phyloP scores from a whole-genome alignment of 352 stramenopile species.

The Peronospora farinosa region DNA sequence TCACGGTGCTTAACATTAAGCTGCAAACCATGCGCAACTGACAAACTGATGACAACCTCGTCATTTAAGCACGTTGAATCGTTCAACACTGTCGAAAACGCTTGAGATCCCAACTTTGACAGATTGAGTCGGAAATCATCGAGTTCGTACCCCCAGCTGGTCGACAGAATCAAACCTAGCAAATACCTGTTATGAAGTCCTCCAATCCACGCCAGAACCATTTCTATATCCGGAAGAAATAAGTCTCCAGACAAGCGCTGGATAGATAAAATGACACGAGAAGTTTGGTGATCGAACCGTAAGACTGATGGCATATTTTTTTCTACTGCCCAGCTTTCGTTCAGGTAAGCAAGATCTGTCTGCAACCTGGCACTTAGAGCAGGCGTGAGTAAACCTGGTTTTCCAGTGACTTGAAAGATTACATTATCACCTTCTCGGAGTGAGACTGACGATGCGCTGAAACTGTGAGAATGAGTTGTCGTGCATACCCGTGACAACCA shows the following conservation, averaged over 20 bases:
- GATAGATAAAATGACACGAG: conserved; percentile 23
- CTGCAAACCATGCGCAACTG: conserved; percentile 31
- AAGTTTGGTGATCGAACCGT: conserved; percentile 20
- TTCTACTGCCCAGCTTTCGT: conserved; percentile 6
- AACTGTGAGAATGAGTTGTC: conserved; percentile 21
- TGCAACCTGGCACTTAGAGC: conserved; percentile 41
- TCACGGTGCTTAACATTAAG: conserved; percentile 40
- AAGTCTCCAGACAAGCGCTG: conserved; percentile 32
- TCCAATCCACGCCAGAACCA: conserved; percentile 34
- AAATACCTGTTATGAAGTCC: conserved; percentile 42
- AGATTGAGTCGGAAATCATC: conserved; percentile 56
- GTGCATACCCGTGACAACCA: conserved; percentile 36
- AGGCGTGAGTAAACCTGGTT: conserved; percentile 30
- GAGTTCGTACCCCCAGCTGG: conserved; percentile 51
- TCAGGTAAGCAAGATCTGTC: conserved; percentile 37
- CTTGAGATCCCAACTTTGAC: conserved; percentile 35
- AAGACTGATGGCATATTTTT: conserved; percentile 10
- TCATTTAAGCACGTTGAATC: conserved; percentile 24
- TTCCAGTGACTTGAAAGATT: conserved; percentile 38
- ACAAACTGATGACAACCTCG: conserved; percentile 22
- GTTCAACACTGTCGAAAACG: conserved; percentile 24
- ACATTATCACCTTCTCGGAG: conserved; percentile 30
- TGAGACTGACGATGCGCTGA: conserved; percentile 27
- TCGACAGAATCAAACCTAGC: conserved; percentile 61
- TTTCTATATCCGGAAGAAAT: conserved; percentile 42